A percentile compares a stretch with the other conserved stretches of the same genome.
These are phyloP conservation scores for Saccharomycopsis fodiens DNA, from an alignment of 805 yeast species.

Conservation along the genomic window DNA sequence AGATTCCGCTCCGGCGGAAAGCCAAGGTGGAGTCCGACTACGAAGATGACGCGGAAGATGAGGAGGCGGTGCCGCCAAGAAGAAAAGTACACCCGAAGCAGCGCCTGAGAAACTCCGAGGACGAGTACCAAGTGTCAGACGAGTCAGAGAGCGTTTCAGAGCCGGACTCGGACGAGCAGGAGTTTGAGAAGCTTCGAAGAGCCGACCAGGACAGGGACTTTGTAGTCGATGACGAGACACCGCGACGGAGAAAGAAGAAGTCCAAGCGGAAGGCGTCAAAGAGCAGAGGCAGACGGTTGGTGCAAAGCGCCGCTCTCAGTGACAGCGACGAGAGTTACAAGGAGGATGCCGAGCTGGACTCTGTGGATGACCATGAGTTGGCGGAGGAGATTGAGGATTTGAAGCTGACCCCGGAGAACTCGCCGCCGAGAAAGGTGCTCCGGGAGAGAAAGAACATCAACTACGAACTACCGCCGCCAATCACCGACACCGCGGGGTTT, in stretches of 20 bases:
- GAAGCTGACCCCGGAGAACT: constrained; percentile 23
- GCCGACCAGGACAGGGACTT: constrained; percentile 22
- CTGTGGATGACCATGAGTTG: constrained; percentile 24
- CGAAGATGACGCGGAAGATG: constrained; percentile 29
- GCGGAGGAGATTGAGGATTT: constrained; percentile 19
- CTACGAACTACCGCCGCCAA: constrained; percentile 79
- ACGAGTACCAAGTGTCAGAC: constrained; percentile 21
- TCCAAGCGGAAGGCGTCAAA: constrained; percentile 15
- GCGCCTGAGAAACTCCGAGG: constrained; percentile 26
- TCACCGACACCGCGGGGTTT: constrained; percentile 29
- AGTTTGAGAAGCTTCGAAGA: constrained; percentile 17
- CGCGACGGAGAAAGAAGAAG: constrained; percentile 11
- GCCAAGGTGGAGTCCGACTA: constrained; percentile 22
- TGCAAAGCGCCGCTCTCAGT: constrained; percentile 17
- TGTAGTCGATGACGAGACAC: constrained; percentile 25
- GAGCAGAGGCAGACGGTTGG: constrained; percentile 18
- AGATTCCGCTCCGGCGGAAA: constrained; percentile 11
- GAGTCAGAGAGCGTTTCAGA: constrained; percentile 16
- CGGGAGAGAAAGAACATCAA: constrained; percentile 68
- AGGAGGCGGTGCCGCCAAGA: constrained; percentile 23
- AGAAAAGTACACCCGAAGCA: constrained; percentile 19
- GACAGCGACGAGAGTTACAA: constrained; percentile 25
- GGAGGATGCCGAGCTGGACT: constrained; percentile 24
- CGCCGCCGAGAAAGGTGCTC: constrained; percentile 41
- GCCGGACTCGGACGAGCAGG: constrained; percentile 18